Base-by-base conservation (phyloP, 2,329 filamentous ascomycete genomes). In the Chalaropsis ovoidea region DNA sequence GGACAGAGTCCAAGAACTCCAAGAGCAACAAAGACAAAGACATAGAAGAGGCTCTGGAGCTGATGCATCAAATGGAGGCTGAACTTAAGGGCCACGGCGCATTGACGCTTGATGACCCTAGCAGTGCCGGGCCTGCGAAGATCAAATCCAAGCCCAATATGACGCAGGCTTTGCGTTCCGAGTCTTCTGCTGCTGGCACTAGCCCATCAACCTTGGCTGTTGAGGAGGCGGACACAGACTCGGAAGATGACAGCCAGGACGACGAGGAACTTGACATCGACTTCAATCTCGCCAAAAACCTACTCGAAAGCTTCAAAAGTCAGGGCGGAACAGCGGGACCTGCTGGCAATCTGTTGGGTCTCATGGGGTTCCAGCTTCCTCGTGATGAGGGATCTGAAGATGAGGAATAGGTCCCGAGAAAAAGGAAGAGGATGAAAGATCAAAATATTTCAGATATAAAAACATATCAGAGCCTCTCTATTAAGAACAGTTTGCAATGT, bases 251-350 rank as follows among this genome's bases (percentile, higher is more conserved):
- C 35, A 78, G 79, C 27, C 77, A 83, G 47, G 79, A 80, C 2
- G 79, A 82, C 8, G 78, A 82, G 0, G 85, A 87, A 64, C 82
- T 94, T 3, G 81, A 91, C 69, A 84, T 94, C 35, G 89, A 97
- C 72, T 88, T 91, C 70, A 93, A 94, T 68, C 79, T 99, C 27
- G 91, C 89, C 19, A 90, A 88, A 74, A 97, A 97, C 71, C 79
- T 99, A 65, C 79, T 99, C 1, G 90, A 96, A 74, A 93, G 90
- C 71, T 92, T 99, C 76, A 95, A 95, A 72, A 87, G 89, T 17
- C 93, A 97, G 74, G 90, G 80, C 19, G 94, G 94, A 13, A 83
- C 88, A 78, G 81, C 90, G 41, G 94, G 94, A 0, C 94, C 94
- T 0, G 88, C 89, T 1, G 86, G 92, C 0, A 97, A 96, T 73